phyloP scores from a whole-genome alignment of 805 yeast species.

The Candida gorgasii region DNA sequence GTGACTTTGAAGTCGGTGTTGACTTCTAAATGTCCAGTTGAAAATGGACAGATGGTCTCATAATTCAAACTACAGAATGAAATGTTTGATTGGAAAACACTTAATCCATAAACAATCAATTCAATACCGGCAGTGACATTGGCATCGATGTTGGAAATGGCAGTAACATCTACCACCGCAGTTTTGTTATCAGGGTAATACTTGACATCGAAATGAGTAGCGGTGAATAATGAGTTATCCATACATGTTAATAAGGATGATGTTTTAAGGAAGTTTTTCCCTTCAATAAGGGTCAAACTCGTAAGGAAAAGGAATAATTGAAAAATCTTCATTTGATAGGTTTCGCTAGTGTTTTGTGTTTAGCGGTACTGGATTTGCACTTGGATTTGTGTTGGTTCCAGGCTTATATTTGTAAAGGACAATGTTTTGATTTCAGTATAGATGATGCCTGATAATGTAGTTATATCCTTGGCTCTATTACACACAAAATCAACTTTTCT shows the following conservation, averaged over 20 bases:
- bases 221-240: slow-evolving; percentile 84
- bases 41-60: slow-evolving; percentile 72
- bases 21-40: slow-evolving; percentile 84
- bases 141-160: slow-evolving; percentile 75
- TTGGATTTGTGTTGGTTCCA: background rate
- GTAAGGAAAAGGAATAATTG: background rate
- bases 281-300: slow-evolving; percentile 12
- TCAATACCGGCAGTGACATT: slow-evolving; percentile 65
- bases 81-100: slow-evolving; percentile 53
- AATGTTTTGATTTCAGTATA: no score
- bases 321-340: slow-evolving; percentile 1
- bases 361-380: no score
- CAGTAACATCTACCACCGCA: slow-evolving; percentile 67
- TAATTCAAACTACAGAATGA: slow-evolving; percentile 62
- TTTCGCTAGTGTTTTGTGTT: background rate
- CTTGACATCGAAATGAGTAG: slow-evolving; percentile 75
- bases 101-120: slow-evolving; percentile 80
- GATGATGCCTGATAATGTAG: background rate
- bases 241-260: slow-evolving; percentile 86
- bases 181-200: slow-evolving; percentile 67
- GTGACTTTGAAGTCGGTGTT: slow-evolving; percentile 48
- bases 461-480: background rate
- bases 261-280: slow-evolving; percentile 42
- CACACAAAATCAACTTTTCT: background rate
- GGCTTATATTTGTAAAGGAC: background rate